Evolutionary conservation across 164 flowering plant genomes (phyloP).

Genomic region (Liquidambar formosana): DNA sequence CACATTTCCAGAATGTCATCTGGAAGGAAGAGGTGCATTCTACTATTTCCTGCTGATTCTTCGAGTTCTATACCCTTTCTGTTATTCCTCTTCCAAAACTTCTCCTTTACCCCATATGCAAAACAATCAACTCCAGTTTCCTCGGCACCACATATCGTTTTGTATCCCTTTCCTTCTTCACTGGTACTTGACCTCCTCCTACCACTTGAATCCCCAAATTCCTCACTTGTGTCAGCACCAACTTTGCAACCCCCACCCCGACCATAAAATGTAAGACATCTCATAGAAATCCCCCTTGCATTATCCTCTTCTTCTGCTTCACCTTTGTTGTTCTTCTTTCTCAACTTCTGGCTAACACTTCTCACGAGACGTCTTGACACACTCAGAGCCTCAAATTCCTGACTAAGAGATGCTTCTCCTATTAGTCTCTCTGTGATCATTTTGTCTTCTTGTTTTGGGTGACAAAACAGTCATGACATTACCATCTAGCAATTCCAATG

Average conservation of each 20-base stretch:
- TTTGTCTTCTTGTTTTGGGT: constrained; percentile 4
- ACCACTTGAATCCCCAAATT: constrained; percentile 47
- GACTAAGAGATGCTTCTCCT: constrained; percentile 45
- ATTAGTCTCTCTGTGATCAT: constrained; percentile 31
- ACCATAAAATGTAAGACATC: constrained; percentile 73
- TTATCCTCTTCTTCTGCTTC: constrained; percentile 58
- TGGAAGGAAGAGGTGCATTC: constrained; percentile 62
- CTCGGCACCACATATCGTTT: constrained; percentile 53
- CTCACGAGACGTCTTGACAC: constrained; percentile 70
- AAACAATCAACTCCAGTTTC: constrained; percentile 78
- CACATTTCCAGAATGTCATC: constrained; percentile 95
- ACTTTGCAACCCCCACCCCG: constrained; percentile 95
- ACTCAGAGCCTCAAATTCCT: constrained; percentile 58
- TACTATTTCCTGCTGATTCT: constrained; percentile 28
- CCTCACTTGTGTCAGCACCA: constrained; percentile 77
- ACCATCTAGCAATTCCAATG: not conserved
- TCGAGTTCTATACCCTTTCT: constrained; percentile 45
- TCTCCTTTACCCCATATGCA: constrained; percentile 67
- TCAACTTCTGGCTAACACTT: constrained; percentile 67
- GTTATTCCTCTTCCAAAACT: constrained; percentile 63
- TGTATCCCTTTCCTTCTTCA: constrained; percentile 61
- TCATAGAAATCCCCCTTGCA: constrained; percentile 44
- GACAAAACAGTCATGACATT: not conserved
- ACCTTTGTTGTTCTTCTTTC: constrained; percentile 46
- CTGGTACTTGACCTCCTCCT: constrained; percentile 70